Percentiles rank a stretch among this genome's conserved stretches.
These are phyloP conservation scores for Aspergillus homomorphus DNA, from an alignment of 495 filamentous ascomycete species.

Conservation along the genomic window DNA sequence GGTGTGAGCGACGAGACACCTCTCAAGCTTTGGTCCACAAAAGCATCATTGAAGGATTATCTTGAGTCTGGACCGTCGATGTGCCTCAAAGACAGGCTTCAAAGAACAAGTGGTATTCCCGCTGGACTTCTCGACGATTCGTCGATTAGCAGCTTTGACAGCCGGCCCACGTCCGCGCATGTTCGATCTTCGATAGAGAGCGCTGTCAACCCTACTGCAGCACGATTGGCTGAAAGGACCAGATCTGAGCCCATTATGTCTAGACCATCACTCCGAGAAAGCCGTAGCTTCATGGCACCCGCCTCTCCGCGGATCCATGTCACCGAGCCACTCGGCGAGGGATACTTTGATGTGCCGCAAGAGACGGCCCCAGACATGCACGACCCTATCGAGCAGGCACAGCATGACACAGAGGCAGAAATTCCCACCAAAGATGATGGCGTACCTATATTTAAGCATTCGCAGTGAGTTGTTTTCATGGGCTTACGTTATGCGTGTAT, in stretches of 20 bases:
- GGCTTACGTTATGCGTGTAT: neutral
- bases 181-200: conserved; percentile 3
- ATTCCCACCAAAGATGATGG: neutral
- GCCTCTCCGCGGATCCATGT: conserved; percentile 35
- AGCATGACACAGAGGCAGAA: conserved; percentile 2
- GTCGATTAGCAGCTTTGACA: conserved; percentile 35
- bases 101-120: conserved; percentile 20
- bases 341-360: conserved; percentile 22
- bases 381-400: neutral
- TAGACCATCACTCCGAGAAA: conserved; percentile 23
- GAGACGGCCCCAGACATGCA: conserved; percentile 11
- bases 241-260: conserved; percentile 15
- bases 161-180: conserved; percentile 25
- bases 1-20: conserved; percentile 40
- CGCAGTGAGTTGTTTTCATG: neutral
- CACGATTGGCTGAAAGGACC: conserved; percentile 10
- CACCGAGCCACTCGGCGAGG: conserved; percentile 26
- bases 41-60: conserved; percentile 49
- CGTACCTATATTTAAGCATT: neutral
- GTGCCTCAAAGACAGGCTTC: conserved; percentile 33
- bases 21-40: conserved; percentile 54
- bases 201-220: conserved; percentile 9
- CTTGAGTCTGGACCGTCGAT: conserved; percentile 26
- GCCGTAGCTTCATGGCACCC: conserved; percentile 24
- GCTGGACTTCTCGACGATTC: conserved; percentile 30